Percentiles rank a stretch among this genome's conserved stretches.
Evolutionary conservation across 225 moss, liverwort and hornwort species (phyloP).

Genomic region (Ulota crispa): DNA sequence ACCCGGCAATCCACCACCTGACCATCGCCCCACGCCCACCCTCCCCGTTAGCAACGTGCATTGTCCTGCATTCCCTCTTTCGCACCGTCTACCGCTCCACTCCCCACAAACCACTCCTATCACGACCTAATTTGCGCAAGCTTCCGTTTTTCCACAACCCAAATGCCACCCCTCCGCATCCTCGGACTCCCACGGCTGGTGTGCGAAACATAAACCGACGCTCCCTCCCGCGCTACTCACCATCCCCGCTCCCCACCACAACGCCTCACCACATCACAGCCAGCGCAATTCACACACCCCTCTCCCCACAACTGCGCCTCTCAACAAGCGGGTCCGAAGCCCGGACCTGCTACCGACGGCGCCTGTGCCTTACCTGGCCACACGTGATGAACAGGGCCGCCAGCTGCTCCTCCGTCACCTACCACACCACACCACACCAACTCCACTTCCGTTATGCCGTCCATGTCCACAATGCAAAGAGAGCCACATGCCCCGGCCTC

Average conservation of each 20-base stretch:
- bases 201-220: accelerated
- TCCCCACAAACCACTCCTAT: neutral
- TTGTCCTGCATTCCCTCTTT: neutral
- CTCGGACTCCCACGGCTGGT: accelerated
- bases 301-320: neutral
- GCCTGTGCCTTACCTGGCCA: slow-evolving; percentile 65
- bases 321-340: neutral
- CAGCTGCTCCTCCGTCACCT: slow-evolving; percentile 98
- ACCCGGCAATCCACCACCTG: slow-evolving; percentile 98
- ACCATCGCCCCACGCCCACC: neutral
- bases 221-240: neutral
- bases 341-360: neutral
- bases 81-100: neutral
- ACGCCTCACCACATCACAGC: neutral
- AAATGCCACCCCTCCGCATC: neutral
- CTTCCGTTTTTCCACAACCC: accelerated
- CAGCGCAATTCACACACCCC: neutral
- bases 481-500: neutral
- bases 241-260: neutral
- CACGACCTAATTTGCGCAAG: neutral
- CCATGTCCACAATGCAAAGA: neutral
- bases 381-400: slow-evolving; percentile 95
- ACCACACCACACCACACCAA: slow-evolving; percentile 22
- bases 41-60: neutral
- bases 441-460: neutral